Evolutionary conservation across 202 grass and related monocot genomes (phyloP), one percentile per base, ranked within the genome.

Genomic region (Bolboschoenoplectus hybrid): DNA sequence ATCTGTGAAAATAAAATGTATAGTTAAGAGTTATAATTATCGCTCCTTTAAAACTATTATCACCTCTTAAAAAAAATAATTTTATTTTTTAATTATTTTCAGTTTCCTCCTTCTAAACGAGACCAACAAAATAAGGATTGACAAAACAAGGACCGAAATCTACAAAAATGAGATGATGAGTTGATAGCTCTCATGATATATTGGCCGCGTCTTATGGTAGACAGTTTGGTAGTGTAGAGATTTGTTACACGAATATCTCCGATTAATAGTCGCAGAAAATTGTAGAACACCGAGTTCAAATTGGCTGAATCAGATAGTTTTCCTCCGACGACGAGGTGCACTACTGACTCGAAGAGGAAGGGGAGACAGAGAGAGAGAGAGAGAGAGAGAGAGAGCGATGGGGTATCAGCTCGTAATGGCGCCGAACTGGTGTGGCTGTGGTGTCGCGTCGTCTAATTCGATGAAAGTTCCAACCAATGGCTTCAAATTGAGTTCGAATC

Each of bases 381-480:
- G 41, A 65, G 16, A 60, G 5, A 40, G 10, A 17, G 34, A 9
- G 11, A 77, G 11, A 66, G 58, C 17, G 72, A 86, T 87, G 85
- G 61, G 17, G 8, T 17, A 34, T 62, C 67, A 63, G 69, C 40
- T 76, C 8, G 75, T 87, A 35, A 71, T 55, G 75, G 61, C 64
- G 64, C 35, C 50, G 50, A 70, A 44, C 63, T 81, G 74, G 38
- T 87, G 74, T 70, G 64, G 35, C 63, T 87, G 55, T 40, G 63
- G 63, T 70, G 13, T 82, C 6, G 20, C 62, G 46, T 71, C 58
- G 3, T 61, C 75, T 55, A 47, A 70, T 67, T 69, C 85, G 38
- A 32, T n/a, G 10, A 79, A 79, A 63, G 46, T 61, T 50, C 19
- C 56, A 39, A 34, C 35, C 45, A 76, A 67, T 67, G 34, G 16